These are phyloP conservation scores for Elaeagnus macrophylla DNA, from an alignment of 306 rosid species.

Conservation along the genomic window DNA sequence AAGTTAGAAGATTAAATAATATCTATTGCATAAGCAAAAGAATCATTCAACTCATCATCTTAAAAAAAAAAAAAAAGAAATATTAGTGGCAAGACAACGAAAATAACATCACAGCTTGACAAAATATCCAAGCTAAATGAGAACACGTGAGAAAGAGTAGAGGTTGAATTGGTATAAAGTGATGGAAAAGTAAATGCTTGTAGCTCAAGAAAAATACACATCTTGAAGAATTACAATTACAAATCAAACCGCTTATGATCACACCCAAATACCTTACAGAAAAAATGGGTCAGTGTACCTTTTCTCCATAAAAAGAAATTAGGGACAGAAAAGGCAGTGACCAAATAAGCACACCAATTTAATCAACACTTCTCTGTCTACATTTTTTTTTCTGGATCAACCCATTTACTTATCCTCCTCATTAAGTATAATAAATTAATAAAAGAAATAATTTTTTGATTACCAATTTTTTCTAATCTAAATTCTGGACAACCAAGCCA, in stretches of 20 bases:
- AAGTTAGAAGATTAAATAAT: too few relatives aligned
- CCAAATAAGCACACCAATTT: constrained; percentile 19
- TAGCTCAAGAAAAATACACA: constrained; percentile 25
- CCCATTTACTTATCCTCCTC: constrained; percentile 21
- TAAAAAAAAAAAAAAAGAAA: too few relatives aligned
- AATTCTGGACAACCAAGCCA: constrained; percentile 5
- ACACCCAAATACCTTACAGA: constrained; percentile 6
- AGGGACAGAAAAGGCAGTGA: constrained; percentile 21
- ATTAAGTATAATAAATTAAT: constrained; percentile 30
- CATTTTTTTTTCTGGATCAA: constrained; percentile 1
- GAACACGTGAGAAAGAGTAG: neutral
- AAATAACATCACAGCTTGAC: too few relatives aligned
- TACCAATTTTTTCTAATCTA: constrained; percentile 30
- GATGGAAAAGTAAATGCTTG: constrained; percentile 19
- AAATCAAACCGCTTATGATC: constrained; percentile 16
- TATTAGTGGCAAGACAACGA: too few relatives aligned
- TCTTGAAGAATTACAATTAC: constrained; percentile 1
- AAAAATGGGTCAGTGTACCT: constrained; percentile 18
- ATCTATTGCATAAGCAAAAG: too few relatives aligned
- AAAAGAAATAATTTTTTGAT: constrained; percentile 16
- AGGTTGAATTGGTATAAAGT: neutral
- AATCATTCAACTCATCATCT: too few relatives aligned
- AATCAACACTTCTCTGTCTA: constrained; percentile 17
- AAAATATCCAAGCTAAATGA: neutral
- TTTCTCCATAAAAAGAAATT: constrained; percentile 15